Percentiles rank a stretch among this genome's conserved stretches.
phyloP scores from a whole-genome alignment of 495 filamentous ascomycete species.

The Ramalina peruviana region DNA sequence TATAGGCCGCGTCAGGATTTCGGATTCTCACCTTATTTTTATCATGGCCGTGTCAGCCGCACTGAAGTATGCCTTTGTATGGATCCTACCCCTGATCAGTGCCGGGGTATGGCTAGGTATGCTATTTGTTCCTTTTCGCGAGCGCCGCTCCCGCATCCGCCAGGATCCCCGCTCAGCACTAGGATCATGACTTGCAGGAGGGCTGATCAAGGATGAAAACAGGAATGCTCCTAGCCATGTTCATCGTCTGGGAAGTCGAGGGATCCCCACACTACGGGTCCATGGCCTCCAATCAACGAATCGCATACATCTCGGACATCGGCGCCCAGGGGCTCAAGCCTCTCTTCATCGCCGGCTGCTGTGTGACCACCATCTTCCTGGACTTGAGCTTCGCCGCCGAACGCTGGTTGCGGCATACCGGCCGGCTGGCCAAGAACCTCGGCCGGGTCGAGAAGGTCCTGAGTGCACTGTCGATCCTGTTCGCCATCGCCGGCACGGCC shows the following conservation, averaged over 20 bases:
- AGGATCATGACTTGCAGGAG: no score
- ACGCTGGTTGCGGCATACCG: conserved; percentile 67
- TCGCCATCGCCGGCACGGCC: conserved; percentile 58
- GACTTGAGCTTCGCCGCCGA: conserved; percentile 71
- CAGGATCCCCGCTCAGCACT: no score
- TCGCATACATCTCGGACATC: conserved; percentile 46
- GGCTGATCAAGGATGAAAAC: neutral
- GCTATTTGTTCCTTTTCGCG: neutral
- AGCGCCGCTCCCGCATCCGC: no score
- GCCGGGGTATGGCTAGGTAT: conserved; percentile 67
- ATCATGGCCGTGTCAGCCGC: conserved; percentile 2
- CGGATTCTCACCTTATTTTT: neutral
- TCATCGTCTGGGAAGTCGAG: conserved; percentile 52
- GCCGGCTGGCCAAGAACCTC: conserved; percentile 57
- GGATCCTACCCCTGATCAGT: conserved; percentile 72
- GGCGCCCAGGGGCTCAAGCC: conserved; percentile 66
- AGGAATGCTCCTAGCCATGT: conserved; percentile 57
- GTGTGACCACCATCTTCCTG: conserved; percentile 68
- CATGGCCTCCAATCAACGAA: neutral
- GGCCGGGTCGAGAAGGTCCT: conserved; percentile 54
- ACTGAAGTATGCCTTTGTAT: conserved; percentile 30
- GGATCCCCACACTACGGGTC: conserved; percentile 19
- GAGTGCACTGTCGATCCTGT: conserved; percentile 52
- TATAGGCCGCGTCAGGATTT: no score
- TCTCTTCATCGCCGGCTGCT: conserved; percentile 70